These are phyloP conservation scores for Tuber magnatum DNA, from an alignment of 495 filamentous ascomycete genomes.

Conservation along the genomic window DNA sequence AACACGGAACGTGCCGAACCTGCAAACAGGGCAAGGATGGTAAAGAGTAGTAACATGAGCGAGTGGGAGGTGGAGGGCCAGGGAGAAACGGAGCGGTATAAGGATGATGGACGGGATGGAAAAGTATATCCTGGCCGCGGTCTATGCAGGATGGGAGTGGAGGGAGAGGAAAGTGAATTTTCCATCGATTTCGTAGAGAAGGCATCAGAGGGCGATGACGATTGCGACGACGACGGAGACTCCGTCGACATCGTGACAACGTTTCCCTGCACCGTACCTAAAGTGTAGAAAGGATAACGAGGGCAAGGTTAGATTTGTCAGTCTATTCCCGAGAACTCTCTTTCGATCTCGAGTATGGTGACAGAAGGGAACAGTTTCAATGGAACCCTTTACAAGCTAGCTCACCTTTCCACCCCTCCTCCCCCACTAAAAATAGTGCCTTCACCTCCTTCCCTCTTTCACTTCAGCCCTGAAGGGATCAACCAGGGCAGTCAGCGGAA, in stretches of 20 bases:
- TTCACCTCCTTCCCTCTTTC: constrained; percentile 14
- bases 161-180: not conserved
- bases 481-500: not conserved
- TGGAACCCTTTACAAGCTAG: not conserved
- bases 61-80: not conserved
- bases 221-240: constrained; percentile 10
- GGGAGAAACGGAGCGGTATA: constrained; percentile 20
- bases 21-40: constrained; percentile 21
- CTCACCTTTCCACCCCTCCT: constrained; percentile 35
- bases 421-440: constrained; percentile 35
- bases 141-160: constrained; percentile 16
- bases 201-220: constrained; percentile 20
- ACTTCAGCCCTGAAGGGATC: constrained; percentile 16
- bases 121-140: constrained; percentile 21
- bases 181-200: constrained; percentile 12
- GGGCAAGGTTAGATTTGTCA: constrained; percentile 13
- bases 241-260: constrained; percentile 7
- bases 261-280: constrained; percentile 21
- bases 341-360: constrained; percentile 14
- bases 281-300: constrained; percentile 29
- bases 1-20: constrained; percentile 48
- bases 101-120: constrained; percentile 6
- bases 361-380: constrained; percentile 15
- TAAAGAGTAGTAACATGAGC: constrained; percentile 13
- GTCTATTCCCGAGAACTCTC: constrained; percentile 13